These are phyloP conservation scores for Jackrogersella multiformis DNA, from an alignment of 495 filamentous ascomycete species.

Conservation along the genomic window DNA sequence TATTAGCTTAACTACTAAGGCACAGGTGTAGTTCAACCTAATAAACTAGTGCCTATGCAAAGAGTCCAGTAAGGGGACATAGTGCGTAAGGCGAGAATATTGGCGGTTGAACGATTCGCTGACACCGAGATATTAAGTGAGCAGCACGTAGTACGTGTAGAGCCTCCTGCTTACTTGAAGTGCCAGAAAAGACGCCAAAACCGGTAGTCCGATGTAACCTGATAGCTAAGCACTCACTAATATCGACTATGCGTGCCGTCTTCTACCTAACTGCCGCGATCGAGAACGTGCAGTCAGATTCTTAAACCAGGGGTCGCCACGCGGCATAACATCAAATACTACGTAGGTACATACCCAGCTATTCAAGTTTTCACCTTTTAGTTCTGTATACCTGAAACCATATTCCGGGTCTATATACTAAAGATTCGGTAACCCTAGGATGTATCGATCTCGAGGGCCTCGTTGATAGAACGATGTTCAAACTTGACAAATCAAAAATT, in stretches of 20 bases:
- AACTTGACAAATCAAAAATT: too few relatives aligned
- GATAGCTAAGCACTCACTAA: neutral
- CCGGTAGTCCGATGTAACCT: neutral
- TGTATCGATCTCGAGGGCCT: too few relatives aligned
- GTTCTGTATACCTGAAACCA: too few relatives aligned
- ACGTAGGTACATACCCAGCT: neutral
- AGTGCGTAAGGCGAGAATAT: neutral
- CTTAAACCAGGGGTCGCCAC: neutral
- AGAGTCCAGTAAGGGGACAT: neutral
- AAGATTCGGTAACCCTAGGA: too few relatives aligned
- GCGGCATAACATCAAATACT: conserved; percentile 5
- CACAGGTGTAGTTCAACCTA: neutral
- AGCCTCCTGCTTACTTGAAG: neutral
- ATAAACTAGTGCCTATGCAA: neutral
- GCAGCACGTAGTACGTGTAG: conserved; percentile 2
- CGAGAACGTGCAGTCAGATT: conserved; percentile 1
- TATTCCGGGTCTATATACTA: too few relatives aligned
- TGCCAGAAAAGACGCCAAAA: neutral
- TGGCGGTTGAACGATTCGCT: neutral
- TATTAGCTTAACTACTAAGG: neutral
- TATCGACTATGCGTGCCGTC: neutral
- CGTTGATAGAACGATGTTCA: too few relatives aligned
- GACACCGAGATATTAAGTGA: neutral
- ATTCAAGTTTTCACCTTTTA: neutral
- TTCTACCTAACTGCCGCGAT: neutral